Evolutionary conservation across 225 moss, liverwort and hornwort genomes (phyloP).

Genomic region (Pseudoscleropodium purum): DNA sequence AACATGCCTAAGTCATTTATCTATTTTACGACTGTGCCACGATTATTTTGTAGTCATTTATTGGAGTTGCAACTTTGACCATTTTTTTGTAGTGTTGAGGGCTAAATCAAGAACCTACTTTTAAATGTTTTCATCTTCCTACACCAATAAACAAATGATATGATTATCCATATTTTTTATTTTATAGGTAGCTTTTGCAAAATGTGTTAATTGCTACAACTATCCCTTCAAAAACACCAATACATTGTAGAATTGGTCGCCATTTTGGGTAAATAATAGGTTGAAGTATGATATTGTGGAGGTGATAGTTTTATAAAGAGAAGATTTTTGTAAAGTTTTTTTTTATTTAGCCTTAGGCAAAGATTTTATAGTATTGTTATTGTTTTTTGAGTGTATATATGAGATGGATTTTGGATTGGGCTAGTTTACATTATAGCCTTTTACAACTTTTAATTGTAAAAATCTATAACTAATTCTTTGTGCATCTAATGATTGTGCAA

Average conservation of each 20-base stretch:
- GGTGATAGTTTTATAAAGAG: rapidly evolving
- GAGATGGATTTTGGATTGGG: not conserved
- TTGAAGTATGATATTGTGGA: not conserved
- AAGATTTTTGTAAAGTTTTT: not conserved
- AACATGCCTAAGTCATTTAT: too few relatives aligned
- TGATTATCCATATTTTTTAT: not conserved
- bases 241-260: not conserved
- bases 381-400: not conserved
- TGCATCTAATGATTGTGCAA: not conserved
- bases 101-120: not conserved
- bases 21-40: too few relatives aligned
- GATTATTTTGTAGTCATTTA: too few relatives aligned
- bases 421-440: not conserved
- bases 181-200: not conserved
- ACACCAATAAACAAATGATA: not conserved
- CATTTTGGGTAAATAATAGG: not conserved
- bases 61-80: too few relatives aligned
- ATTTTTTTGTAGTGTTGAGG: too few relatives aligned
- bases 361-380: not conserved
- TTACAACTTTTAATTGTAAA: not conserved
- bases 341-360: not conserved
- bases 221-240: not conserved
- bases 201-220: not conserved
- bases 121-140: not conserved
- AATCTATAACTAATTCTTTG: not conserved